These are phyloP conservation scores for Carpinus fangiana DNA, from an alignment of 306 rosid species.

Conservation along the genomic window DNA sequence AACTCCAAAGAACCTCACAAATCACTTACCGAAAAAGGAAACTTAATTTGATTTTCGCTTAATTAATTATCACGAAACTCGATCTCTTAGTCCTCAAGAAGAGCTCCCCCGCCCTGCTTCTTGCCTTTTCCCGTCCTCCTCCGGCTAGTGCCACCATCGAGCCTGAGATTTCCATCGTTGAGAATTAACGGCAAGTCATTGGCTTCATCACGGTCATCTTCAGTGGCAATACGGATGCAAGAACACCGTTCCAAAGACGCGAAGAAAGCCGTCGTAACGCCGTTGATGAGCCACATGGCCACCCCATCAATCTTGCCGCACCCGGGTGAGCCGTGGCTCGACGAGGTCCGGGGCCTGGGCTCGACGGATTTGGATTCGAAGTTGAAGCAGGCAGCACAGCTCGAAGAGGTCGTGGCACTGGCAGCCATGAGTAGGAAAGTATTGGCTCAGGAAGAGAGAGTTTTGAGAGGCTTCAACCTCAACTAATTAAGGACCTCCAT, in stretches of 20 bases:
- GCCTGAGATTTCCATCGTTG: slow-evolving; percentile 63
- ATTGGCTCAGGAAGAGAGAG: slow-evolving; percentile 5
- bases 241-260: slow-evolving; percentile 71
- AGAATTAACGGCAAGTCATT: slow-evolving; percentile 69
- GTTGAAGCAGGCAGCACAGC: slow-evolving; percentile 49
- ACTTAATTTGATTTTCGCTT: background rate
- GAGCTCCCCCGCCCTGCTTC: slow-evolving; percentile 27
- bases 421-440: slow-evolving; percentile 54
- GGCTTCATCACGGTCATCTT: slow-evolving; percentile 56
- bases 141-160: slow-evolving; percentile 35
- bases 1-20: slow-evolving; percentile 17
- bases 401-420: slow-evolving; percentile 55
- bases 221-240: slow-evolving; percentile 74
- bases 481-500: slow-evolving; percentile 4
- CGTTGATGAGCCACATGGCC: slow-evolving; percentile 74
- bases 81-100: slow-evolving; percentile 13
- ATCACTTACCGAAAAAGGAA: slow-evolving; percentile 39
- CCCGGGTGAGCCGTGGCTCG: slow-evolving; percentile 37
- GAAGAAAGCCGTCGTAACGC: slow-evolving; percentile 63
- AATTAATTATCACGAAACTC: background rate
- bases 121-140: slow-evolving; percentile 57
- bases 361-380: slow-evolving; percentile 44
- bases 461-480: slow-evolving; percentile 30
- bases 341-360: slow-evolving; percentile 33
- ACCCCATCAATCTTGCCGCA: slow-evolving; percentile 68